Evolutionary conservation across 2,329 filamentous ascomycete genomes (phyloP), one percentile per base, ranked within the genome.

Genomic region (Hypoxylon rubiginosum): DNA sequence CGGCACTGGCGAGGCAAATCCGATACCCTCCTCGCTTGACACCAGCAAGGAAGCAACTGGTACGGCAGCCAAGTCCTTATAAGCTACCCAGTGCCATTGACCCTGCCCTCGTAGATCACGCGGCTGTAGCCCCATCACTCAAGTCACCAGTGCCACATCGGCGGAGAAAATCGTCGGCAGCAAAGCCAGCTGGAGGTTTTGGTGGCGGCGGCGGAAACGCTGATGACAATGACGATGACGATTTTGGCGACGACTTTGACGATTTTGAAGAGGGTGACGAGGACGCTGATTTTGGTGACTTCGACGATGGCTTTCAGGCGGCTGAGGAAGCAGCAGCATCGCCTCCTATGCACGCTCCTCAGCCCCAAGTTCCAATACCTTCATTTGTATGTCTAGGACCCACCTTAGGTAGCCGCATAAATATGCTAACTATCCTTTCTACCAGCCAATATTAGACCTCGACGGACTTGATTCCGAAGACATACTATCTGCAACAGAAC

Each of bases 251-350:
- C 72, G 87, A 89, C 66, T 86, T 87, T 78, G 86, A 90, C 75
- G 87, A 88, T 67, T 89, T 90, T 70, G 86, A 88, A 72, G 87
- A 89, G 73, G 86, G 85, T 52, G 84, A 83, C 66, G 81, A 82
- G 61, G 83, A 83, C 70, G 84, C 81, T 48, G 81, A 86, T 73
- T 90, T 90, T 80, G 88, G 88, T 73, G 90, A 92, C 73, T 93
- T 93, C 79, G 90, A 91, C 75, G 91, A 90, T 71, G 89, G 84
- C 39, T 93, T 93, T 75, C 86, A 92, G 73, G 82, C 88, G 76
- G 77, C 86, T 61, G 82, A 83, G 58, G 75, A 79, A 28, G 71
- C 78, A 43, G 70, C 78, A 43, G 62, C 76, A 51, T 56, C 72
- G 5, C 72, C 74, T 50, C 71, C 76, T 28, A 74, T 75, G 48